Evolutionary conservation across 441 rosid genomes (phyloP).

Genomic region (Erodium texanum): DNA sequence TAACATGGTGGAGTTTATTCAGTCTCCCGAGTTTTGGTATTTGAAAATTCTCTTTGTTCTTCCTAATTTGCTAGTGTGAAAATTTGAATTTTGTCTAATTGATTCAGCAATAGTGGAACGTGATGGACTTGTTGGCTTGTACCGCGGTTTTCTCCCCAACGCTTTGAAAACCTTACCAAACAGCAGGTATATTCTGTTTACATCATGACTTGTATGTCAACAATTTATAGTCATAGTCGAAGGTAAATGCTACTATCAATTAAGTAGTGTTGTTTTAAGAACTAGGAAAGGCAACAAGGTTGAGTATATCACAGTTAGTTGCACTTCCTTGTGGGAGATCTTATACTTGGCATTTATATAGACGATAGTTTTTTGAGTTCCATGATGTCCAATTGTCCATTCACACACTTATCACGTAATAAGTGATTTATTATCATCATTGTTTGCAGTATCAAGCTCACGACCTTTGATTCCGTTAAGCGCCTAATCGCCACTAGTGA

Average conservation of each 20-base stretch:
- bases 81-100: constrained; percentile 8
- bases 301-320: too few relatives aligned
- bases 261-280: not conserved
- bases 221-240: not conserved
- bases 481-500: constrained; percentile 65
- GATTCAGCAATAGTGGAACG: constrained; percentile 62
- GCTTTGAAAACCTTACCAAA: constrained; percentile 90
- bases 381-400: not conserved
- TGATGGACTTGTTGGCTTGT: constrained; percentile 82
- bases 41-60: not conserved
- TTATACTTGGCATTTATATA: not conserved
- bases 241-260: not conserved
- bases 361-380: not conserved
- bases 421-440: not conserved
- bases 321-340: not conserved
- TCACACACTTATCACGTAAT: not conserved
- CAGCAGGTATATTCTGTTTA: constrained; percentile 57
- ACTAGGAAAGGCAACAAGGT: not conserved
- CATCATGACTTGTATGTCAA: not conserved
- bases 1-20: too few relatives aligned
- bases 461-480: constrained; percentile 78
- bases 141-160: constrained; percentile 87
- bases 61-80: not conserved
- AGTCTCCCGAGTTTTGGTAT: not conserved
- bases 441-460: constrained; percentile 74